Evolutionary conservation across 176 grass and related monocot species (phyloP).

Genomic region (Oryza meyeriana): DNA sequence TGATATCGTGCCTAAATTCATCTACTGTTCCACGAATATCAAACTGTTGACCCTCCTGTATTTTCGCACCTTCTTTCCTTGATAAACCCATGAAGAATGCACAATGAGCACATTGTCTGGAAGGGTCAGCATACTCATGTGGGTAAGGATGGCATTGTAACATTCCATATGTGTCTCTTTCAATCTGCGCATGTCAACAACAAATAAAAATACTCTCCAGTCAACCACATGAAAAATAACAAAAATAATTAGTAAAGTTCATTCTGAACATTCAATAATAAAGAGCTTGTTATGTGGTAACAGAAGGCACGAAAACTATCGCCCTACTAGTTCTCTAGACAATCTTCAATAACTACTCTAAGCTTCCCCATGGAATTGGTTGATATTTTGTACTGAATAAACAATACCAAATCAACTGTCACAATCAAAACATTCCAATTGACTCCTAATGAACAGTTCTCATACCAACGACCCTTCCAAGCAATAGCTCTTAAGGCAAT

Average conservation of each 20-base stretch:
- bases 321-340: neutral
- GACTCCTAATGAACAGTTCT: neutral
- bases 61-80: constrained; percentile 83
- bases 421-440: neutral
- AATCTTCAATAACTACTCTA: neutral
- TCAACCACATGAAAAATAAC: constrained; percentile 1
- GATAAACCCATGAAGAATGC: constrained; percentile 97
- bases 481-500: neutral
- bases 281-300: neutral
- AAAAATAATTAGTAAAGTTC: neutral
- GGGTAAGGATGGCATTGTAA: constrained; percentile 98
- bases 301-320: neutral
- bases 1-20: constrained; percentile 79
- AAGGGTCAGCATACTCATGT: constrained; percentile 68
- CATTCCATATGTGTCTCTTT: constrained; percentile 88
- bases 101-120: constrained; percentile 79
- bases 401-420: neutral
- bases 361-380: neutral
- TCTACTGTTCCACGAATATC: constrained; percentile 98
- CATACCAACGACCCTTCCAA: neutral
- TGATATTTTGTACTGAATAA: neutral
- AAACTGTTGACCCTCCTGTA: constrained; percentile 95
- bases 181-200: constrained; percentile 61
- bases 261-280: neutral
- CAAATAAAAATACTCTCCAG: neutral